A percentile compares a stretch with the other conserved stretches of the same genome.
Evolutionary conservation across 2,329 filamentous ascomycete species (phyloP).

Genomic region (Pyrenochaeta sp.): DNA sequence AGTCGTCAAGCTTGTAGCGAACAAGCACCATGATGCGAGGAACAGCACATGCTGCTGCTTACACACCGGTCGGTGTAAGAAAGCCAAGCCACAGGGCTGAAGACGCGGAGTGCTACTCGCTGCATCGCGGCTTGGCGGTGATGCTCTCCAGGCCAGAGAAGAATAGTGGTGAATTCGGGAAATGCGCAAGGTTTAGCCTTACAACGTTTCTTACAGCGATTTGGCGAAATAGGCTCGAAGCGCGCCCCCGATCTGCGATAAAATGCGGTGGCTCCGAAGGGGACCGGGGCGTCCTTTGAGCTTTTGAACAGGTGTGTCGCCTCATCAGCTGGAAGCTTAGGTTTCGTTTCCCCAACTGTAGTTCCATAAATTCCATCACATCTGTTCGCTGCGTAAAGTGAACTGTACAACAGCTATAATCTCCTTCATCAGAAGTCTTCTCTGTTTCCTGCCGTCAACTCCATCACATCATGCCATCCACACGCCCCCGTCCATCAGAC

Average conservation of each 20-base stretch:
- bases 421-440: no score
- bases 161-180: not conserved
- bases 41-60: not conserved
- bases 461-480: slow-evolving; percentile 9
- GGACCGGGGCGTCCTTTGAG: not conserved
- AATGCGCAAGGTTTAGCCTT: not conserved
- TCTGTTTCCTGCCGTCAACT: not conserved
- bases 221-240: not conserved
- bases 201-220: not conserved
- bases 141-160: not conserved
- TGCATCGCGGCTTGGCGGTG: not conserved
- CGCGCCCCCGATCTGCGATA: not conserved
- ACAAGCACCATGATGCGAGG: not conserved
- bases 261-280: not conserved
- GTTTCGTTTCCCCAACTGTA: not conserved
- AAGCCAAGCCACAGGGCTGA: not conserved
- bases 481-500: slow-evolving; percentile 1
- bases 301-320: not conserved
- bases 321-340: not conserved
- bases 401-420: no score
- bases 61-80: not conserved
- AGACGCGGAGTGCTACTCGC: not conserved
- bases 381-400: not conserved
- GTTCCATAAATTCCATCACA: not conserved
- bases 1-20: not conserved